These are phyloP conservation scores for Plantago lanceolata DNA, from an alignment of 305 asterid genomes.

Conservation along the genomic window DNA sequence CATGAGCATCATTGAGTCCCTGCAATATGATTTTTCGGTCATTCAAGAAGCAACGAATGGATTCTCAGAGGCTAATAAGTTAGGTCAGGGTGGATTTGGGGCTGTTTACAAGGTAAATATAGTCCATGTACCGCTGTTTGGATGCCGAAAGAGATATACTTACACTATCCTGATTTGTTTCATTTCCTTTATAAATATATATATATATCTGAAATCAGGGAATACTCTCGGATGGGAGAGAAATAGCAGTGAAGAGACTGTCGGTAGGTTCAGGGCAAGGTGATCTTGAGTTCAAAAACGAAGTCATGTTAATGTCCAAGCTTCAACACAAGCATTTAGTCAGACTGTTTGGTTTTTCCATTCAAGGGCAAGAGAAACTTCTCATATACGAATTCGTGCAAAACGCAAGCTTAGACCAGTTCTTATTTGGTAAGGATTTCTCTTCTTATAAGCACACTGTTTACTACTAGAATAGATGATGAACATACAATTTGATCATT, in stretches of 20 bases:
- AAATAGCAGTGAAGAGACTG: constrained; percentile 40
- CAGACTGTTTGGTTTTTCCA: constrained; percentile 33
- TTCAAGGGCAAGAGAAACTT: constrained; percentile 30
- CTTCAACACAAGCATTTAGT: constrained; percentile 37
- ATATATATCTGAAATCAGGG: constrained; percentile 24
- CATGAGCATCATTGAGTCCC: constrained; percentile 26
- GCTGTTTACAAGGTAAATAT: constrained; percentile 33
- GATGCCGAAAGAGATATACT: too few species aligned
- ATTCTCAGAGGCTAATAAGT: constrained; percentile 29
- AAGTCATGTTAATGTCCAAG: constrained; percentile 25
- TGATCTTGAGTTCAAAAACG: constrained; percentile 34
- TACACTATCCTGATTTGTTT: not conserved
- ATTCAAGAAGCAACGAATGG: constrained; percentile 35
- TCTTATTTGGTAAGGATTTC: constrained; percentile 28
- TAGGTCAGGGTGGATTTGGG: constrained; percentile 45
- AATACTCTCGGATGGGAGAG: constrained; percentile 26
- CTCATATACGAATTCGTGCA: constrained; percentile 32
- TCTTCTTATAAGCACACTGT: too few species aligned
- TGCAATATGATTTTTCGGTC: constrained; percentile 25
- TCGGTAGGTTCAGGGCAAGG: constrained; percentile 29
- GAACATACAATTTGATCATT: too few species aligned
- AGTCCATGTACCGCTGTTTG: not conserved
- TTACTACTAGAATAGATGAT: too few species aligned
- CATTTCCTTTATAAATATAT: too few species aligned
- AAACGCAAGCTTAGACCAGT: constrained; percentile 32